Percentiles rank a stretch among this genome's conserved stretches.
These are phyloP conservation scores for Fusarium heterosporum DNA, from an alignment of 2,329 filamentous ascomycete species.

Conservation along the genomic window DNA sequence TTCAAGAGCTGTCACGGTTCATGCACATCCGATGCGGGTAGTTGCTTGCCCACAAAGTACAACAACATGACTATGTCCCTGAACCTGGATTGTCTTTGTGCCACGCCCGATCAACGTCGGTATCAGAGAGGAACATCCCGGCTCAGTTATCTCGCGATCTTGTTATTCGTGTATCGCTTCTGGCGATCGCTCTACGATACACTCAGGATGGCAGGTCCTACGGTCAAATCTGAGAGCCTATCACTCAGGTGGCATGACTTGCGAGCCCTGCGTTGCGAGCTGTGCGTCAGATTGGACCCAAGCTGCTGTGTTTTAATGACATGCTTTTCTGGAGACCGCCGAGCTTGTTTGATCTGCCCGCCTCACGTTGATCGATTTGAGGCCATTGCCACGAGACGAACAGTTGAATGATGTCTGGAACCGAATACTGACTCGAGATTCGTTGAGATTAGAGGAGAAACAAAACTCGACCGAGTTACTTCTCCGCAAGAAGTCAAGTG, in stretches of 20 bases:
- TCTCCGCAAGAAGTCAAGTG: conserved; percentile 29
- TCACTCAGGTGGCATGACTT: conserved; percentile 45
- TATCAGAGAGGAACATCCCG: conserved; percentile 18
- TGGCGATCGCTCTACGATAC: conserved; percentile 22
- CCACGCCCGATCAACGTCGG: conserved; percentile 33
- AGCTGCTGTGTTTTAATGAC: conserved; percentile 35
- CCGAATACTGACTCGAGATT: conserved; percentile 35
- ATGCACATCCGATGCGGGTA: conserved; percentile 39
- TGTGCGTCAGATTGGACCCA: conserved; percentile 38
- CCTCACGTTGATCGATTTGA: conserved; percentile 38
- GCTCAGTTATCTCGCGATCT: conserved; percentile 27
- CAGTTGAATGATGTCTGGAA: conserved; percentile 24
- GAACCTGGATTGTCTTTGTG: conserved; percentile 24
- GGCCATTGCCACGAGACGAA: conserved; percentile 31
- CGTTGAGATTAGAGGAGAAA: conserved; percentile 31
- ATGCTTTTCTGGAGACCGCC: conserved; percentile 22
- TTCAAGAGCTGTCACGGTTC: conserved; percentile 33
- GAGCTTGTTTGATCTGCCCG: conserved; percentile 24
- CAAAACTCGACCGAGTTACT: conserved; percentile 24
- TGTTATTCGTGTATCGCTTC: conserved; percentile 21
- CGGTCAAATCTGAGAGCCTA: conserved; percentile 4
- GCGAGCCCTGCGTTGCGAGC: conserved; percentile 45
- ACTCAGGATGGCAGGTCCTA: conserved; percentile 6
- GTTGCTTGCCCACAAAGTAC: conserved; percentile 28
- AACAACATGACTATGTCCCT: conserved; percentile 21